A percentile compares a stretch with the other conserved stretches of the same genome.
Evolutionary conservation across 2,329 filamentous ascomycete species (phyloP).

Genomic region (Neoarthrinium moseri): DNA sequence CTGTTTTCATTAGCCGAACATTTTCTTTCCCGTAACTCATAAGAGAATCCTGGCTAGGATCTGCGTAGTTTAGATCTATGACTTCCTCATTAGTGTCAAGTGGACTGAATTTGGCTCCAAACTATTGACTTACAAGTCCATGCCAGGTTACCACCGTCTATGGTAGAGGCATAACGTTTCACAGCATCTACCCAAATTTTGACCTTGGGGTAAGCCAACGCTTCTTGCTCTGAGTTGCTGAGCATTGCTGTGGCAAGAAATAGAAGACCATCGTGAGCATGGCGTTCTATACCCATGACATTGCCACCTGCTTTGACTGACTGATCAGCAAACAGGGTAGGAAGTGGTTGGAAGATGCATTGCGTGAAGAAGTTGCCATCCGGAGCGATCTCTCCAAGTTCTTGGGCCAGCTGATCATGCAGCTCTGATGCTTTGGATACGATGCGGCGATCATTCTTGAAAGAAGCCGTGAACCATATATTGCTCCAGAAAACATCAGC

Average conservation of each 20-base stretch:
- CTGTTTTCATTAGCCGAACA: conserved; percentile 19
- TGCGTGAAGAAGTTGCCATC: conserved; percentile 15
- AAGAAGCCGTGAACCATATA: conserved; percentile 10
- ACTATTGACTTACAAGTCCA: conserved; percentile 11
- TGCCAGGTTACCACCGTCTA: conserved; percentile 14
- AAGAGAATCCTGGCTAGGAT: conserved; percentile 22
- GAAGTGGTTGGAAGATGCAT: conserved; percentile 23
- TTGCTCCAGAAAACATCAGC: conserved; percentile 1
- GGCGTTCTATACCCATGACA: conserved; percentile 18
- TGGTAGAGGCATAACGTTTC: conserved; percentile 13
- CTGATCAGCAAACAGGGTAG: conserved; percentile 10
- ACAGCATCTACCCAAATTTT: conserved; percentile 14
- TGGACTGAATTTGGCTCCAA: not conserved
- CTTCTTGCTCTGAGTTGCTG: conserved; percentile 16
- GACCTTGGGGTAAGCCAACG: conserved; percentile 15
- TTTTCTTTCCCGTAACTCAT: conserved; percentile 25
- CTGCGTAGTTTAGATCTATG: conserved; percentile 25
- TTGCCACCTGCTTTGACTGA: conserved; percentile 20
- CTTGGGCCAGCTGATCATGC: conserved; percentile 10
- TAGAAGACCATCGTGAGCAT: conserved; percentile 16
- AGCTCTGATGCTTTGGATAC: conserved; percentile 12
- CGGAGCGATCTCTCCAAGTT: not conserved
- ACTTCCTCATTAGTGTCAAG: not conserved
- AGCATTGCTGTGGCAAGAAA: conserved; percentile 16
- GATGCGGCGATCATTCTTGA: conserved; percentile 16